Percentiles rank a stretch among this genome's conserved stretches.
Evolutionary conservation across 768 basidiomycete genomes (phyloP).

Genomic region (Phylloporus sp.): DNA sequence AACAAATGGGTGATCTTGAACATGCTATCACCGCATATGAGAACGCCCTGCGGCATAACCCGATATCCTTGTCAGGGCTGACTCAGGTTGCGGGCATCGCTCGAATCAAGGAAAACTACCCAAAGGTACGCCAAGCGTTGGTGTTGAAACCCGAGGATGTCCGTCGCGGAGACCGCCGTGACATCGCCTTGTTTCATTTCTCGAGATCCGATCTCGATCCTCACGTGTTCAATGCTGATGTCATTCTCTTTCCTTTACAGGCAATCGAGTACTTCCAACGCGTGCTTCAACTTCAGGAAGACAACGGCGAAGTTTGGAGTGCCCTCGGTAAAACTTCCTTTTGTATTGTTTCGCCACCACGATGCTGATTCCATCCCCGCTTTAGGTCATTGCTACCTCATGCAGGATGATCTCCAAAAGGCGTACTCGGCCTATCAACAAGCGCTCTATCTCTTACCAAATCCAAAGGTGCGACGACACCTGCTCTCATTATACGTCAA

Average conservation of each 20-base stretch:
- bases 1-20: constrained; percentile 92
- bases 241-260: constrained; percentile 41
- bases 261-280: constrained; percentile 97
- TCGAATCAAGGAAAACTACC: constrained; percentile 96
- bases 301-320: constrained; percentile 99
- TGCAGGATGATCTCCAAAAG: constrained; percentile 99
- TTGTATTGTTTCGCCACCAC: constrained; percentile 10
- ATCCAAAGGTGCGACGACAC: constrained; percentile 71
- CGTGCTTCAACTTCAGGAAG: constrained; percentile 82
- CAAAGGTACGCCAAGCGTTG: constrained; percentile 60
- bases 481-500: background rate
- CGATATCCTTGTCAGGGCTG: constrained; percentile 82
- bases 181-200: constrained; percentile 19
- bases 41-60: constrained; percentile 92
- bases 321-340: constrained; percentile 66
- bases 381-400: constrained; percentile 92
- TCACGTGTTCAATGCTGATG: constrained; percentile 30
- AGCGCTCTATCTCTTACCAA: constrained; percentile 90
- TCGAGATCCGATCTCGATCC: constrained; percentile 27
- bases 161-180: constrained; percentile 23
- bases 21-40: constrained; percentile 92
- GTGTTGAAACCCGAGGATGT: constrained; percentile 31
- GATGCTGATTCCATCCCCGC: constrained; percentile 12
- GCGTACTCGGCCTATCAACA: constrained; percentile 99
- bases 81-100: constrained; percentile 95